Evolutionary conservation across 2,329 filamentous ascomycete species (phyloP).

Genomic region (Monosporascus sp.): DNA sequence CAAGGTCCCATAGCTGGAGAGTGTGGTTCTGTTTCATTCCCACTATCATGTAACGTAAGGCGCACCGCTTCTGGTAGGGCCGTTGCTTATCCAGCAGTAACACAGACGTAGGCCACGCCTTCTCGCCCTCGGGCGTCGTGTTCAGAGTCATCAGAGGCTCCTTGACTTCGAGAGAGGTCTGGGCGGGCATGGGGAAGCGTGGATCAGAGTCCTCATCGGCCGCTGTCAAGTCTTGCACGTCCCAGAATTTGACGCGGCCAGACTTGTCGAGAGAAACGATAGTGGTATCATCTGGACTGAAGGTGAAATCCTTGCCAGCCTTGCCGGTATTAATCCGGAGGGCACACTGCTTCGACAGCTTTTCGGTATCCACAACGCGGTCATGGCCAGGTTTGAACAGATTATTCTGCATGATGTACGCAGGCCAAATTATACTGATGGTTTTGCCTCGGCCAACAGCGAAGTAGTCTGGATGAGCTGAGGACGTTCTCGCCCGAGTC

Average conservation of each 20-base stretch:
- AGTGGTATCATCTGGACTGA: slow-evolving; percentile 92
- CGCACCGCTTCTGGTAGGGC: slow-evolving; percentile 83
- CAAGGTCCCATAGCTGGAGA: slow-evolving; percentile 96
- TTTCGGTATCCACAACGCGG: slow-evolving; percentile 77
- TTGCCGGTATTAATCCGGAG: slow-evolving; percentile 96
- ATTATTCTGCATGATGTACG: slow-evolving; percentile 57
- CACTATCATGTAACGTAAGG: slow-evolving; percentile 90
- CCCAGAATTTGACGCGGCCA: slow-evolving; percentile 96
- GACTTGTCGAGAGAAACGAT: slow-evolving; percentile 97
- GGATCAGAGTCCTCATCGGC: slow-evolving; percentile 46
- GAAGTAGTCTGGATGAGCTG: slow-evolving; percentile 86
- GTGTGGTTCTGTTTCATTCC: slow-evolving; percentile 99
- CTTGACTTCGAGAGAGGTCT: slow-evolving; percentile 68
- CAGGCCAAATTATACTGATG: slow-evolving; percentile 80
- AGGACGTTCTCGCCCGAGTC: slow-evolving; percentile 88
- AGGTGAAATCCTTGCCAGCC: slow-evolving; percentile 95
- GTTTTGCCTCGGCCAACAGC: slow-evolving; percentile 93
- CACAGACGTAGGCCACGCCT: slow-evolving; percentile 95
- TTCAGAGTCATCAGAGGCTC: slow-evolving; percentile 81
- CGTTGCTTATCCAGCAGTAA: slow-evolving; percentile 94
- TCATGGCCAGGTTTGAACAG: slow-evolving; percentile 60
- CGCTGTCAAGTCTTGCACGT: slow-evolving; percentile 72
- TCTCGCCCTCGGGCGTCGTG: slow-evolving; percentile 81
- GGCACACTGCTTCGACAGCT: slow-evolving; percentile 78
- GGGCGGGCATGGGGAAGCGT: slow-evolving; percentile 47